Evolutionary conservation across 176 grass and related monocot species (phyloP).

Genomic region (Triticum turgidum): DNA sequence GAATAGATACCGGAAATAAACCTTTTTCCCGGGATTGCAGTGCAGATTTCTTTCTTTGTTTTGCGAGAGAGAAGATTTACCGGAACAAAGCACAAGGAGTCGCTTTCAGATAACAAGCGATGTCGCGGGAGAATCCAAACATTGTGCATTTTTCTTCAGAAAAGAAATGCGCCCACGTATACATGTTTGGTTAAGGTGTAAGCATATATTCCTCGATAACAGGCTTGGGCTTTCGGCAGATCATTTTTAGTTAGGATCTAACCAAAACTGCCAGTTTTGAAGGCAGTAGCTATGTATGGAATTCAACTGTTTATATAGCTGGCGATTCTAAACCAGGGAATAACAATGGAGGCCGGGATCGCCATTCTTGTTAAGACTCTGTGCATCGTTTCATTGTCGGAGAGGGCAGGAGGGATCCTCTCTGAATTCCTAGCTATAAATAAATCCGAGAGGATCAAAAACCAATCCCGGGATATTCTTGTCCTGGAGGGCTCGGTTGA

Average conservation of each 20-base stretch:
- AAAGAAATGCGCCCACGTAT: not conserved
- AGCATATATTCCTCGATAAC: not conserved
- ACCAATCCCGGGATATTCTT: slow-evolving; percentile 18
- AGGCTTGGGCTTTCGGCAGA: slow-evolving; percentile 20
- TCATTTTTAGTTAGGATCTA: not conserved
- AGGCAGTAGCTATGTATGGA: too few species aligned
- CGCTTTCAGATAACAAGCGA: slow-evolving; percentile 1
- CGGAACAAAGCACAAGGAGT: not conserved
- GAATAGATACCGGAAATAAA: slow-evolving; percentile 21
- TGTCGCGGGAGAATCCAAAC: not conserved
- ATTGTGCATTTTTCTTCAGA: not conserved
- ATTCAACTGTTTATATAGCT: not conserved
- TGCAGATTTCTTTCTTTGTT: not conserved
- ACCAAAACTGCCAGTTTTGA: not conserved
- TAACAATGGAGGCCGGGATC: not conserved
- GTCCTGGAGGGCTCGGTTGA: not conserved
- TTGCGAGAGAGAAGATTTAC: not conserved
- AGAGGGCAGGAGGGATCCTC: too few species aligned
- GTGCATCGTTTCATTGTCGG: not conserved
- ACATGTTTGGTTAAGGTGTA: not conserved
- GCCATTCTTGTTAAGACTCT: not conserved
- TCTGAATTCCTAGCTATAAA: not conserved
- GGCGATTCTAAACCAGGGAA: not conserved
- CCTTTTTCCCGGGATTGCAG: not conserved
- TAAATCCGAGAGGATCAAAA: slow-evolving; percentile 2